Percentiles rank a stretch among this genome's conserved stretches.
Evolutionary conservation across 116 monocot genomes (phyloP).

Genomic region (Papilionanthe hybrid): DNA sequence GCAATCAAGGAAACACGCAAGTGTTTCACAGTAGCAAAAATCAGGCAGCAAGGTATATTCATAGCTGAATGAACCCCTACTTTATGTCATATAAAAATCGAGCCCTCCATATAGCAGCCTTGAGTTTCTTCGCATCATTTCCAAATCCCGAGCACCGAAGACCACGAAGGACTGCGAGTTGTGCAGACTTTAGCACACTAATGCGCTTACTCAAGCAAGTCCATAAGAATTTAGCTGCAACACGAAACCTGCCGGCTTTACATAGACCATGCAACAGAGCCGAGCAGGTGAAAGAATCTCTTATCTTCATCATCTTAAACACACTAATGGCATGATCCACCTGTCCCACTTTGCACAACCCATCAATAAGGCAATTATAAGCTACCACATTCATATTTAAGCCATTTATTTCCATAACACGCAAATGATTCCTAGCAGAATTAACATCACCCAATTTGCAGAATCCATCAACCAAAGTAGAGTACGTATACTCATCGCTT

Average conservation of each 20-base stretch:
- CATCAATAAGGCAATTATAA: slow-evolving; percentile 75
- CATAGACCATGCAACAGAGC: slow-evolving; percentile 70
- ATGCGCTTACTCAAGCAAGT: slow-evolving; percentile 48
- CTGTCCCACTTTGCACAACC: slow-evolving; percentile 55
- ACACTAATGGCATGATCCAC: slow-evolving; percentile 63
- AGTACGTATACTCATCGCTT: slow-evolving; percentile 76
- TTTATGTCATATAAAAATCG: slow-evolving; percentile 7
- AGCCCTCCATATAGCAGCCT: slow-evolving; percentile 34
- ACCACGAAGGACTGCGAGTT: slow-evolving; percentile 57
- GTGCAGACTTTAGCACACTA: slow-evolving; percentile 46
- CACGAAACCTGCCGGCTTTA: slow-evolving; percentile 36
- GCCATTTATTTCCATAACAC: slow-evolving; percentile 41
- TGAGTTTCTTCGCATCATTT: slow-evolving; percentile 48
- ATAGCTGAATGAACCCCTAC: neutral
- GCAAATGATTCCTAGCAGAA: slow-evolving; percentile 43
- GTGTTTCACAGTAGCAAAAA: neutral
- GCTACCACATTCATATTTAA: slow-evolving; percentile 52
- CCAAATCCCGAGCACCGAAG: slow-evolving; percentile 50
- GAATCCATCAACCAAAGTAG: slow-evolving; percentile 68
- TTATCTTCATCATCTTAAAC: slow-evolving; percentile 50
- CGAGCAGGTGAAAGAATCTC: slow-evolving; percentile 80
- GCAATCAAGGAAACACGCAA: neutral
- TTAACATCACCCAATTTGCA: slow-evolving; percentile 52
- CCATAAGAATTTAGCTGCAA: slow-evolving; percentile 53
- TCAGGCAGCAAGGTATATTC: neutral